Conservation (phyloP, 257 asterid genomes). For the Perilla frutescens region DNA sequence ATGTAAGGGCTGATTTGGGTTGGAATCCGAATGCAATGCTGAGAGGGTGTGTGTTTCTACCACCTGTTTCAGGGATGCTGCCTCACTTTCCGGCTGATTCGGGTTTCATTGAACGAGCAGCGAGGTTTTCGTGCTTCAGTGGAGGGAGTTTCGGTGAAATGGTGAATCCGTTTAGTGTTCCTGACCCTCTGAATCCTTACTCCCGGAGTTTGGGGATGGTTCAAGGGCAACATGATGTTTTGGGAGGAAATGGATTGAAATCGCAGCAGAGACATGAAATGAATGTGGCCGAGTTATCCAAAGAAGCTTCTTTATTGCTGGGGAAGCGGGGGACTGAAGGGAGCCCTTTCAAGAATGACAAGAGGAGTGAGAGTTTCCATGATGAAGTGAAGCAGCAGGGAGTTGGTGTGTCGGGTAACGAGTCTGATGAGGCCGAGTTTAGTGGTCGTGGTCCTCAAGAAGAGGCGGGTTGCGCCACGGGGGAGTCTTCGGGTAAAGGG, state of each 20-base stretch:
- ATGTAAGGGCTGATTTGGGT: slow-evolving; percentile 46
- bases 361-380: slow-evolving; percentile 45
- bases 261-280: slow-evolving; percentile 42
- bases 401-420: slow-evolving; percentile 51
- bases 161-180: slow-evolving; percentile 51
- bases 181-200: slow-evolving; percentile 49
- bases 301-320: slow-evolving; percentile 34
- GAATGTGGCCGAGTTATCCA: slow-evolving; percentile 45
- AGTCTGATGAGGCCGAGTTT: slow-evolving; percentile 72
- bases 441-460: slow-evolving; percentile 70
- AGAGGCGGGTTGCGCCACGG: slow-evolving; percentile 49
- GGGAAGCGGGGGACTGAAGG: slow-evolving; percentile 44
- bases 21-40: slow-evolving; percentile 59
- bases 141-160: slow-evolving; percentile 74
- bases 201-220: slow-evolving; percentile 46
- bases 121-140: slow-evolving; percentile 82
- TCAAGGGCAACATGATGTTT: slow-evolving; percentile 55
- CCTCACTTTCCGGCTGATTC: slow-evolving; percentile 86
- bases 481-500: slow-evolving; percentile 58
- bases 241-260: slow-evolving; percentile 42
- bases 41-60: slow-evolving; percentile 63
- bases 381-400: slow-evolving; percentile 57
- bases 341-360: slow-evolving; percentile 59
- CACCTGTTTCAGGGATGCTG: slow-evolving; percentile 56
- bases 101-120: slow-evolving; percentile 87